Percentiles rank a stretch among this genome's conserved stretches.
Conservation (phyloP, 164 flowering plant genomes). For the Piper betle region DNA sequence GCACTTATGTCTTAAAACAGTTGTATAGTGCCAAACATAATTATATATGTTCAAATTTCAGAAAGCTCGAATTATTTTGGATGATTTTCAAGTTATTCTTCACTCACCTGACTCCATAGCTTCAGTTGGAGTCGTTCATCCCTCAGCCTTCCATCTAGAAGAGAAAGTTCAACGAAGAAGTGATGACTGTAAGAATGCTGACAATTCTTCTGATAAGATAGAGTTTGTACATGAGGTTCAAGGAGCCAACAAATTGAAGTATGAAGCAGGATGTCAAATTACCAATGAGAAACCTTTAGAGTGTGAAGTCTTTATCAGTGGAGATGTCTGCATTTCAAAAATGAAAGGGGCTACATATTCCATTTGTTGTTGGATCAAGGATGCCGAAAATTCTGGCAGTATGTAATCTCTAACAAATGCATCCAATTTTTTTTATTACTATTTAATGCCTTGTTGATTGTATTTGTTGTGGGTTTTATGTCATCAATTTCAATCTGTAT, state of each 20-base stretch:
- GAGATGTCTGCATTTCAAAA: constrained; percentile 36
- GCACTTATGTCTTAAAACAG: not conserved
- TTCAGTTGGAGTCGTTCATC: constrained; percentile 88
- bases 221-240: constrained; percentile 44
- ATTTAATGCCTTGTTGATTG: not conserved
- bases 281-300: constrained; percentile 17
- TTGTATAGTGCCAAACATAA: no score
- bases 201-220: not conserved
- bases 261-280: constrained; percentile 13
- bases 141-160: constrained; percentile 73
- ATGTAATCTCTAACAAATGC: constrained; percentile 1
- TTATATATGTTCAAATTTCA: constrained; percentile 21
- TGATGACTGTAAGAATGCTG: constrained; percentile 12
- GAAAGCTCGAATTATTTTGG: constrained; percentile 81
- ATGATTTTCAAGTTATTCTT: constrained; percentile 53
- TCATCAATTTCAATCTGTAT: no score
- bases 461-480: constrained; percentile 1
- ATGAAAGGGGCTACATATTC: constrained; percentile 45
- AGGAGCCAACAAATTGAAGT: constrained; percentile 24
- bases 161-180: constrained; percentile 22
- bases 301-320: constrained; percentile 10
- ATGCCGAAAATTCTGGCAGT: constrained; percentile 47
- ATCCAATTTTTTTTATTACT: not conserved
- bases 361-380: constrained; percentile 69
- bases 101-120: constrained; percentile 83